Evolutionary conservation across 805 yeast genomes (phyloP).

Genomic region (Kuraishia borneana): DNA sequence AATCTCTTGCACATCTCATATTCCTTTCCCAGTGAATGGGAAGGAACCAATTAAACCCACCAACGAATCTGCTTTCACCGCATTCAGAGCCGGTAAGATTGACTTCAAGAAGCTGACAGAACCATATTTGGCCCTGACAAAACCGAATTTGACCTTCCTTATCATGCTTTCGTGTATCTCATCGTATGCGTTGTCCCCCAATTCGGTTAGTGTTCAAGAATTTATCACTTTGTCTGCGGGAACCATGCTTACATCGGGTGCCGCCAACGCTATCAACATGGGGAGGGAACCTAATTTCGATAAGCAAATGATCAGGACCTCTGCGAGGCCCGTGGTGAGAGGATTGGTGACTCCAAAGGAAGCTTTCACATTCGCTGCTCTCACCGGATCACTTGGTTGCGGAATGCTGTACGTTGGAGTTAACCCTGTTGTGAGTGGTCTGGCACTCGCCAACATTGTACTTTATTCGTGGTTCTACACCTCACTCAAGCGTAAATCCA

Average conservation of each 20-base stretch:
- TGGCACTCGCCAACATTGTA: conserved; percentile 74
- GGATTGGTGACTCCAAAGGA: conserved; percentile 67
- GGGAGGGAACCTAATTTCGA: conserved; percentile 92
- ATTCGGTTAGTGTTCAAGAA: conserved; percentile 61
- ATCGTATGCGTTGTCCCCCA: conserved; percentile 87
- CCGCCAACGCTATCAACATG: conserved; percentile 96
- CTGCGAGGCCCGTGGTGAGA: conserved; percentile 80
- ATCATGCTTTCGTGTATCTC: conserved; percentile 90
- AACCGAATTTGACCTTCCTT: conserved; percentile 78
- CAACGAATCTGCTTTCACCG: not conserved
- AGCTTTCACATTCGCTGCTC: conserved; percentile 72
- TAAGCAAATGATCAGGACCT: conserved; percentile 76
- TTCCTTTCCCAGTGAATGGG: conserved; percentile 50
- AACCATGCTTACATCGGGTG: conserved; percentile 78
- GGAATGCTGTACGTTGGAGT: conserved; percentile 67
- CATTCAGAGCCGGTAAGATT: conserved; percentile 5
- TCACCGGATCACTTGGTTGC: conserved; percentile 64
- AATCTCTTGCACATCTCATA: conserved; percentile 7
- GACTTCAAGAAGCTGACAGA: conserved; percentile 29
- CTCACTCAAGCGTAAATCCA: conserved; percentile 73
- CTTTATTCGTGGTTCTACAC: conserved; percentile 89
- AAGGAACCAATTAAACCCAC: conserved; percentile 13
- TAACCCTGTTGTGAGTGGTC: conserved; percentile 68
- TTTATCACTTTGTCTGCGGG: conserved; percentile 70
- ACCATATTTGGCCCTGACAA: conserved; percentile 74